Evolutionary conservation across 352 stramenopile species (phyloP), one percentile per base, ranked within the genome.

Genomic region (Phytophthora vignae): DNA sequence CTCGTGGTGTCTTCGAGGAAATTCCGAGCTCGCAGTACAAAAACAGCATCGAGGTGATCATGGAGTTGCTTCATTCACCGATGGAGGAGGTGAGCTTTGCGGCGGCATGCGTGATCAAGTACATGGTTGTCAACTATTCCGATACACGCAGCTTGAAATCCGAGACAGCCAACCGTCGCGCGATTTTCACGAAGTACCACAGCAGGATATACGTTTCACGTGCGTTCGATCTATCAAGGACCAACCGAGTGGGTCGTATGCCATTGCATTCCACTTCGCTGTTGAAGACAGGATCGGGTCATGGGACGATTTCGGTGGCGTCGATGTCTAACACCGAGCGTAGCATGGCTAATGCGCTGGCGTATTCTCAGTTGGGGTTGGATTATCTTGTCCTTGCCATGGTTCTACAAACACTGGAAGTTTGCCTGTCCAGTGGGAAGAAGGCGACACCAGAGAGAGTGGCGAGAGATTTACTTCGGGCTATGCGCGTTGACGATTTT

Each of bases 121-220:
- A 93, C 63, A 95, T 96, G 90, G 88, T 94, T 49, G 84, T 96
- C 65, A 96, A 96, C 70, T 96, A 95, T 74, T 95, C 90, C n/a
- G 87, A 93, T 65, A 93, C 88, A 21, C 78, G 85, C 36, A 96
- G 87, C 50, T 82, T 95, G 63, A 96, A 94, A 66, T 93, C 88
- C 2, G 90, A 96, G 64, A 90, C 86, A 11, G 84, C 88, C 46
- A 96, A 96, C 64, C 88, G 90, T 19, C 86, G 87, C 40, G 83
- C 88, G 27, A 87, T 95, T 25, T 96, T 96, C 57, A 91, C 90
- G 1, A 94, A 94, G 67, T 92, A 94, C 55, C 90, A 94, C 67
- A 82, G 85, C 48, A 82, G 80, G n/a, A 71, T 94, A 46, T 96
- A 95, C 68, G 85, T 96, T 1, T 87, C 88, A 53, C 88, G 90